Base-by-base conservation (phyloP, 306 rosid species). In the Spatholobus suberectus region DNA sequence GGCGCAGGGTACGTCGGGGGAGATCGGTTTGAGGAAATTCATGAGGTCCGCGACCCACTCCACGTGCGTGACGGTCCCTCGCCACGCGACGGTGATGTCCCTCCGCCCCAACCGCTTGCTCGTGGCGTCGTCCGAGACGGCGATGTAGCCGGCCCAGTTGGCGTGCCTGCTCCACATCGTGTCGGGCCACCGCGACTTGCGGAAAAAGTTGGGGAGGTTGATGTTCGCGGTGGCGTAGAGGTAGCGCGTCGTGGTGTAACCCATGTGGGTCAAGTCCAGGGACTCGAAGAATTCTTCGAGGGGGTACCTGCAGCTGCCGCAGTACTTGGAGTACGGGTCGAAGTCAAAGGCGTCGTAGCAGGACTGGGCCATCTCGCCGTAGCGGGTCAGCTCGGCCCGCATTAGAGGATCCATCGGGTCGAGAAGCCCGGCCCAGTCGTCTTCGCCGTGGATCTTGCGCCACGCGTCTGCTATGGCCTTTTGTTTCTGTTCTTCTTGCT, bases 341-440 rank as follows among this genome's bases (percentile, higher is more conserved):
- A 80, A 89, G 61, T 91, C 94, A 81, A 94, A 94, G 6, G 92
- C 91, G 81, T 94, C 98, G 86, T 94, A 94, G 69, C 97, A 92
- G 20, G 94, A 89, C 76, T 94, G 97, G 8, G 94, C 89, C 98
- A 94, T 94, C 62, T 94, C 98, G 1, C 98, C 97, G 69, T 90
- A 91, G 5, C 94, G 92, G 71, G 83, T 87, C 6, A 94, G 87
- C 61, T 92, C 98, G 0, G 86, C 38, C 17, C 98, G 87, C 20
- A 94, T 69, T 5, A 89, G 54, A 0, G 90, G 89, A 34, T 89
- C 84, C 87, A 94, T 85, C 0, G 93, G 98, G 38, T 92, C 93
- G 0, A 92, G 89, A 62, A 94, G 73, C 11, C 94, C 90, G 8
- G 47, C 91, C 98, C 98, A 94, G 47, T 91, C 83, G 41, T 86